A percentile compares a stretch with the other conserved stretches of the same genome.
phyloP scores from a whole-genome alignment of 176 grass and related monocot genomes.

The Zoysia japonica region DNA sequence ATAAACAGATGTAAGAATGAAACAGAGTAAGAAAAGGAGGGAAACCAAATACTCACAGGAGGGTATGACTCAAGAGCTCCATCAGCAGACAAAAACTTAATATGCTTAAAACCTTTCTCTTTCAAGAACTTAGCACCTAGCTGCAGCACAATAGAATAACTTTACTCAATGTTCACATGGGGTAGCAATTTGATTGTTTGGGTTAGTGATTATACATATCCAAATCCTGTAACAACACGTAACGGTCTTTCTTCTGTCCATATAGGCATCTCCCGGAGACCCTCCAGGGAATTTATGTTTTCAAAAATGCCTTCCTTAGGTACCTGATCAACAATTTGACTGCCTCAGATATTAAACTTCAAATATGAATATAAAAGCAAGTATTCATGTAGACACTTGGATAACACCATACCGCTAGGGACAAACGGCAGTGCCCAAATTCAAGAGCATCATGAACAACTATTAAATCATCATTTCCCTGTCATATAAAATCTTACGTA shows the following conservation, averaged over 20 bases:
- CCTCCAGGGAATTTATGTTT: slow-evolving; percentile 72
- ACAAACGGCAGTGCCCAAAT: slow-evolving; percentile 74
- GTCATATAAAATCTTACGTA: slow-evolving; percentile 31
- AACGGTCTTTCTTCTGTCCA: slow-evolving; percentile 87
- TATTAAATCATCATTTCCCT: slow-evolving; percentile 85
- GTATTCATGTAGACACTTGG: slow-evolving; percentile 16
- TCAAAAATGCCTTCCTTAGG: slow-evolving; percentile 92
- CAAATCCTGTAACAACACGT: slow-evolving; percentile 88
- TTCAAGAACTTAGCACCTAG: slow-evolving; percentile 74
- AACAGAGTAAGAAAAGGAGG: background rate
- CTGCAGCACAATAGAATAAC: slow-evolving; percentile 55
- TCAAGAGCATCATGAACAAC: slow-evolving; percentile 92
- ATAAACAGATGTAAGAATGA: background rate
- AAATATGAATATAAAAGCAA: slow-evolving; percentile 20
- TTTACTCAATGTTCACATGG: background rate
- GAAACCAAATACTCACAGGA: slow-evolving; percentile 64
- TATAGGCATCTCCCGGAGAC: slow-evolving; percentile 76
- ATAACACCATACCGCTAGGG: slow-evolving; percentile 74
- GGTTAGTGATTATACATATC: slow-evolving; percentile 59
- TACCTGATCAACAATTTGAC: slow-evolving; percentile 60
- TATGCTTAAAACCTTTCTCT: slow-evolving; percentile 77
- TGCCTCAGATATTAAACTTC: slow-evolving; percentile 30
- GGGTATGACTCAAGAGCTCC: slow-evolving; percentile 94
- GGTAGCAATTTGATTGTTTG: slow-evolving; percentile 14
- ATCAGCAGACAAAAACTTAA: slow-evolving; percentile 66